Base-by-base conservation (phyloP, 2,329 filamentous ascomycete genomes). In the Magnaporthiopsis rhizophila region DNA sequence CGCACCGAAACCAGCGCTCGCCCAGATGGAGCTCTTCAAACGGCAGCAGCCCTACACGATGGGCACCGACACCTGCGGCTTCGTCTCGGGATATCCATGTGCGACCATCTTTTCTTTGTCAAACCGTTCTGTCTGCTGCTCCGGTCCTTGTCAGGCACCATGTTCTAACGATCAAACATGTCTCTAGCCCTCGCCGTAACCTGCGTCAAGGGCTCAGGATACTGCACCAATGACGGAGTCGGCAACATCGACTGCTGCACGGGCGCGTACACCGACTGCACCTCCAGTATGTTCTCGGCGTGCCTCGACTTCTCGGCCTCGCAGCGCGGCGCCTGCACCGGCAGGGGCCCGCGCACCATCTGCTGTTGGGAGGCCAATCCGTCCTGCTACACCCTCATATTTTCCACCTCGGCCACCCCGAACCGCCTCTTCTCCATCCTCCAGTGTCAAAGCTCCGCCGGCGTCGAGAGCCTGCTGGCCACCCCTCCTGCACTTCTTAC, bases 191-290 rank as follows among this genome's bases (percentile, higher is more conserved):
- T 53, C 38, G 36, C 61, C 36, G 24, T 62, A 13, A 62, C 61
- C 15, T 62, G 61, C 38, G 61, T 56, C 36, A 34, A 62, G 61
- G 26, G 24, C 24, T 24, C n/a, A 24, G 61, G 28, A 21, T 62
- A 66, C 56, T 67, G 65, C 36, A 66, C 65, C 21, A 61, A 66
- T 63, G 65, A 66, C 61, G 66, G 66, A 12, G 61, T 53, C 8
- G 65, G 63, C 9, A 66, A 66, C 59, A 62, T 62, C n/a, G 66
- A 65, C 45, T 67, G 66, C 59, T 67, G 66, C 61, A 65, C 63
- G 15, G 64, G 64, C 58, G 58, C 56, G 38, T 65, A 65, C 26
- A 28, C 62, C 30, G 15, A 18, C n/a, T 67, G 66, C 63, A 65
- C 64, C 9, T 45, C 59, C 18, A 64, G n/a, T 63, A 65, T 67